Conservation (phyloP, 2,329 filamentous ascomycete species). For the Whalleya microplaca region DNA sequence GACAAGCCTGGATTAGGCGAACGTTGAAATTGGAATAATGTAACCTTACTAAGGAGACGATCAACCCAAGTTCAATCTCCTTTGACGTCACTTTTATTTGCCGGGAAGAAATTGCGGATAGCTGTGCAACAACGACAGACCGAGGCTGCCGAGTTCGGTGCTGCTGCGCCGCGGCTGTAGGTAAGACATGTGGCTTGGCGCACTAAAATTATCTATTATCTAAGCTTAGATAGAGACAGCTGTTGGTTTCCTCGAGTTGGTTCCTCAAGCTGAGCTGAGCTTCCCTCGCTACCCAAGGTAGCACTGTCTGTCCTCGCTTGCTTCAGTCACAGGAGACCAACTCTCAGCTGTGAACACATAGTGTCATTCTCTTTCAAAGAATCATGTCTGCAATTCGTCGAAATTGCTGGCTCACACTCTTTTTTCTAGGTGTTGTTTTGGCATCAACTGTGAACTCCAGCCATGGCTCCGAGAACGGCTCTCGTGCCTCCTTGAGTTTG, state of each 20-base stretch:
- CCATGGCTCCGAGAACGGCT: conserved; percentile 14
- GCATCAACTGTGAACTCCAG: conserved; percentile 14
- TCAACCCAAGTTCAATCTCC: neutral
- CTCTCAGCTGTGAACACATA: neutral
- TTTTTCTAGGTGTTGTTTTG: conserved; percentile 17
- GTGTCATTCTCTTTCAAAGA: neutral
- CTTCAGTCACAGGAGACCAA: neutral
- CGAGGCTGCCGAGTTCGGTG: no score
- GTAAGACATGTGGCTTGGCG: neutral
- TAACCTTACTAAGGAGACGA: neutral
- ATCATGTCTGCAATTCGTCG: conserved; percentile 11
- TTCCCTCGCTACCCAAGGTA: neutral
- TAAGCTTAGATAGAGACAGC: neutral
- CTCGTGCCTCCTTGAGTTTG: conserved; percentile 50
- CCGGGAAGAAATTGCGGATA: neutral
- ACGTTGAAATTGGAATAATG: neutral
- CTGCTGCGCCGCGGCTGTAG: no score
- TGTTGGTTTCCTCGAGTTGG: neutral
- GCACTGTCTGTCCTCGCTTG: neutral
- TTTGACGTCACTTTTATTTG: neutral
- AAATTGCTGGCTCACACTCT: conserved; percentile 9
- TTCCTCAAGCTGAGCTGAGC: neutral
- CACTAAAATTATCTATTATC: neutral
- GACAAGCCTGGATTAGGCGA: neutral
- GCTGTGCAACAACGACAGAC: neutral